Base-by-base conservation (phyloP, 2,329 filamentous ascomycete genomes). In the Cladobotryum protrusum region DNA sequence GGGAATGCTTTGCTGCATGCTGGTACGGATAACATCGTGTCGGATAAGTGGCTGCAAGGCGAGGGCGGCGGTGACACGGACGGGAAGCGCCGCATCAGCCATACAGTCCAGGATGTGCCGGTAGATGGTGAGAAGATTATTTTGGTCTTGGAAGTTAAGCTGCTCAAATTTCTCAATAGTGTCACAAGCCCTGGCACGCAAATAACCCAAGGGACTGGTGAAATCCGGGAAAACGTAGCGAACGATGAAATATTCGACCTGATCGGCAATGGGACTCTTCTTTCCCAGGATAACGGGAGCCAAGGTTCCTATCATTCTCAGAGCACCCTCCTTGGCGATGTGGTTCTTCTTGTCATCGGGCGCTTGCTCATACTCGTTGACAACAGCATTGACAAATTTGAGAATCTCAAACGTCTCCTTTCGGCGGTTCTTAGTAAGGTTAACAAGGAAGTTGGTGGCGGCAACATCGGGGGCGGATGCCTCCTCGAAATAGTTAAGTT, bases 141-240 rank as follows among this genome's bases (percentile, higher is more conserved):
- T 91, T 49, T 86, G 82, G 63, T 99, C 92, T 74, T 95, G 90
- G 79, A 97, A 99, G 67, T 99, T 87, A 55, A 97, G 83, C 68
- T 92, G 86, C 72, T 97, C 91, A 57, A 97, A 99, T 72, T 97
- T 97, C 75, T 97, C 93, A 53, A 99, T 82, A 0, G 92, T 96
- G 66, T 99, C 92, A 70, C 93, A 99, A 57, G 93, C 93, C 56
- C 93, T 86, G 33, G 93, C 93, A 50, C 93, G 87, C 44, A 99
- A 82, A 72, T 91, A 97, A 34, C 92, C 93, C 64, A 95, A 88
- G 13, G 83, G 78, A 70, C 89, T 97, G 60, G 89, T 85, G 75
- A 99, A 99, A 63, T 99, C 93, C 43, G 93, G 93, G 75, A 99
- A 97, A 50, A 99, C 93, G 63, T 97, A 95, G 63, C 92, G 87